Percentiles rank a stretch among this genome's conserved stretches.
These are phyloP conservation scores for Scleroderma bovista DNA, from an alignment of 768 basidiomycete genomes.

Conservation along the genomic window DNA sequence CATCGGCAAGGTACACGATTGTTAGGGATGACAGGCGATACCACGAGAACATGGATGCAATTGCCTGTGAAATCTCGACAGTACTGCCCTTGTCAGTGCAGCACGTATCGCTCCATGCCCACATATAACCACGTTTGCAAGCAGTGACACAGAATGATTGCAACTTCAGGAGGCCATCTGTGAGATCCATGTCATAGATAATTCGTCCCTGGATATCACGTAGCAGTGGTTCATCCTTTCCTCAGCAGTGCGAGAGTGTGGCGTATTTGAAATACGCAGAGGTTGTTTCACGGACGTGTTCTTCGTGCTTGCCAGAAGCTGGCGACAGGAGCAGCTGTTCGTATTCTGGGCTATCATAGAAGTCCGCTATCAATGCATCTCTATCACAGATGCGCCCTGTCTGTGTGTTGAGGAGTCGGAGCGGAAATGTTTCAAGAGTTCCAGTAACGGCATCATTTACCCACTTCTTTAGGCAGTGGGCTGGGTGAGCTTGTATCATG, in stretches of 20 bases:
- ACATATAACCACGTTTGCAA: background rate
- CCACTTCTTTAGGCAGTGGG: background rate
- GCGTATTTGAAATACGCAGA: background rate
- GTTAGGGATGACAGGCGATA: conserved; percentile 1
- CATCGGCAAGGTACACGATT: conserved; percentile 1
- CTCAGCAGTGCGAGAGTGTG: conserved; percentile 3
- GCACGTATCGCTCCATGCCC: conserved; percentile 6
- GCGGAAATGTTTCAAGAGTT: background rate
- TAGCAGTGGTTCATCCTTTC: background rate
- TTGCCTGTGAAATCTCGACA: background rate
- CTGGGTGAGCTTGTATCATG: background rate
- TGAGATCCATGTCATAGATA: background rate
- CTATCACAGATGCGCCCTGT: background rate
- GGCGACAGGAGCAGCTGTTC: background rate
- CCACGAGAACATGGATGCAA: conserved; percentile 3
- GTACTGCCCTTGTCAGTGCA: conserved; percentile 3
- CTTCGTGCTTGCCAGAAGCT: background rate
- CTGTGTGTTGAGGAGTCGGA: background rate
- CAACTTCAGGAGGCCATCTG: background rate
- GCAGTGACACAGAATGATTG: conserved; percentile 1
- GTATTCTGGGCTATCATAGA: background rate
- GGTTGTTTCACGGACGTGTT: background rate
- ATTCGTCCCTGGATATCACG: background rate
- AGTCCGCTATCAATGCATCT: background rate
- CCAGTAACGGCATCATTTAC: background rate